phyloP scores from a whole-genome alignment of 352 stramenopile genomes.

The Globisporangium irregulare region DNA sequence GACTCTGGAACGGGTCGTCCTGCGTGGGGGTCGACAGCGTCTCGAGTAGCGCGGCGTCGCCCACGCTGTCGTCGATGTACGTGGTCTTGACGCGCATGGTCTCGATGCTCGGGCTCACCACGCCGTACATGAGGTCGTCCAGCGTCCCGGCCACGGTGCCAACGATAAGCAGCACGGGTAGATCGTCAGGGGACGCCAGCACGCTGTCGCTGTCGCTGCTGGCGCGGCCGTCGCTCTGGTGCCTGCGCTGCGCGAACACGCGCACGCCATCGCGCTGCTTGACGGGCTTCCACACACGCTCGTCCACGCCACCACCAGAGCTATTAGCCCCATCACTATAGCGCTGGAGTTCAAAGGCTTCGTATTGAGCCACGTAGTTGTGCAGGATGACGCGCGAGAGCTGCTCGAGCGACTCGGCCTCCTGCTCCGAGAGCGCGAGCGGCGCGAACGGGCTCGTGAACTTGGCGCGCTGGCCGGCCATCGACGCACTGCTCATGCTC shows the following conservation, averaged over 20 bases:
- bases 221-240: neutral
- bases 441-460: neutral
- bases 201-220: neutral
- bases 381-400: constrained; percentile 7
- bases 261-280: neutral
- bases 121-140: constrained; percentile 19
- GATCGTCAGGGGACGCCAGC: constrained; percentile 1
- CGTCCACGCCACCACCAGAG: neutral
- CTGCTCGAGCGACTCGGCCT: constrained; percentile 8
- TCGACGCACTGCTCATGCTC: neutral
- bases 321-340: neutral
- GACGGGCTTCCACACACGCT: neutral
- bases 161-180: constrained; percentile 5
- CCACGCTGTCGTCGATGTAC: constrained; percentile 12
- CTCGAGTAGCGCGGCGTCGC: neutral
- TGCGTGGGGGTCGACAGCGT: neutral
- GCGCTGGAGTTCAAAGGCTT: neutral
- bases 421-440: constrained; percentile 1
- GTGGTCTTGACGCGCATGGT: constrained; percentile 5
- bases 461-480: neutral
- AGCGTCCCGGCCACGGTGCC: constrained; percentile 1
- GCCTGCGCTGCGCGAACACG: neutral
- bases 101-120: constrained; percentile 3
- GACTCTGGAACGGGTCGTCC: neutral
- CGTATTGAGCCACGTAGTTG: constrained; percentile 7